Base-by-base conservation (phyloP, 768 basidiomycete species). In the Amanita jacksonii region DNA sequence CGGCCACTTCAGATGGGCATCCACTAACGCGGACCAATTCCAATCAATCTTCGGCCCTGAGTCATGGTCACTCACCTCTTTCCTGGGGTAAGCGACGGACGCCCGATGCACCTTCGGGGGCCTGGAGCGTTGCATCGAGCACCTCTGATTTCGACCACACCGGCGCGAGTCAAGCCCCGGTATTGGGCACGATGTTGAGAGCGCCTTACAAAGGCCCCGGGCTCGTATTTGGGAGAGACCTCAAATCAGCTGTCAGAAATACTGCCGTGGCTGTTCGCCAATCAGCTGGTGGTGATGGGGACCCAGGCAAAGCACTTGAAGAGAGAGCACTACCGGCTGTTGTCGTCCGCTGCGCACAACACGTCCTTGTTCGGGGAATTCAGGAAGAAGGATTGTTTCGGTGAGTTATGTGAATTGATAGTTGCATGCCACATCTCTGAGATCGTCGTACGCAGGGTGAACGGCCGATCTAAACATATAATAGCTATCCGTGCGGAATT, bases 351-450 rank as follows among this genome's bases (percentile, higher is more conserved):
- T 92, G 87, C 60, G 79, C 82, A 3, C 84, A 91, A 55, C 88
- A 91, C 63, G 56, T 91, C 44, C 62, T 85, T 56, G 64, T 72
- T 18, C 91, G 89, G 86, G 88, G 89, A 36, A 62, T 90, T 9
- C 77, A 85, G 57, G 88, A 91, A 58, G 86, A 90, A 59, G 88
- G 88, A 3, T 64, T 91, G 34, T 91, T 91, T 59, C 74, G 87
- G 88, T 85, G 54, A 52, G 79, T 62, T 10, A 28, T 44, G n/a
- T 23, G 34, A 5, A 7, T 46, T 37, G 33, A 30, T 20, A 37
- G 22, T 8, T 33, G 2, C 36, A n/a, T 31, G 19, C 55, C 22
- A 50, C 52, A 34, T 41, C 46, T 46, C 47, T 4, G 28, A 47
- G 49, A 23, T 49, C 38, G 20, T 36, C 43, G 40, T 49, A 46